Evolutionary conservation across 2,329 filamentous ascomycete genomes (phyloP), one percentile per base, ranked within the genome.

Genomic region (Cladophialophora psammophila): DNA sequence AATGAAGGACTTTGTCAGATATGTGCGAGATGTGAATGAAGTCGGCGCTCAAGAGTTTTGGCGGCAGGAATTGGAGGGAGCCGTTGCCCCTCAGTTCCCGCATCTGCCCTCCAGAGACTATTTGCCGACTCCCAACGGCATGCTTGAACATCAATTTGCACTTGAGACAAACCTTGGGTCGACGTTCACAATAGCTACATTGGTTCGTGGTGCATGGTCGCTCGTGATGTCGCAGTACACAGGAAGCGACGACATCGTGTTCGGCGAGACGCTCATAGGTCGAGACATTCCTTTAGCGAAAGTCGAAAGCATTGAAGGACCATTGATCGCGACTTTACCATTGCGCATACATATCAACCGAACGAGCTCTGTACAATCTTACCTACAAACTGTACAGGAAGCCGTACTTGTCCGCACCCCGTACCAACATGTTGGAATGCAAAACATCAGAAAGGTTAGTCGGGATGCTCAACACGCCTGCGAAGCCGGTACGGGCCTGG

Each of bases 341-440:
- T 72, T 81, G n/a, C 78, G 82, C 1, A 69, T 84, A 3, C 72
- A 76, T 48, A 74, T 84, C 3, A 73, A 82, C 45, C 75, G 76
- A 10, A 68, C 73, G 36, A 75, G 78, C 54, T 75, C 75, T 5
- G 75, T 80, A 1, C 72, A 75, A 0, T 81, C 87, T 54, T 90
- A 85, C 68, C 78, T 91, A 3, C 80, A 85, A 50, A 76, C 79
- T 1, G 81, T 91, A 2, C 87, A 90, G 42, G 79, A 85, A 35
- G 81, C 85, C 63, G 86, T 84, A 0, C 80, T 87, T 0, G 77
- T 82, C 2, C 84, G 87, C 70, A 89, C 90, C 5, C 85, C 87
- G 0, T 85, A 90, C 73, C 87, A 91, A 75, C 88, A 92, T 74
- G 81, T 85, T n/a, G 83, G 83, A n/a, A 69, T 85, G 2, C 83